A percentile compares a stretch with the other conserved stretches of the same genome.
These are phyloP conservation scores for Sporopachydermia lactativora DNA, from an alignment of 805 yeast species.

Conservation along the genomic window DNA sequence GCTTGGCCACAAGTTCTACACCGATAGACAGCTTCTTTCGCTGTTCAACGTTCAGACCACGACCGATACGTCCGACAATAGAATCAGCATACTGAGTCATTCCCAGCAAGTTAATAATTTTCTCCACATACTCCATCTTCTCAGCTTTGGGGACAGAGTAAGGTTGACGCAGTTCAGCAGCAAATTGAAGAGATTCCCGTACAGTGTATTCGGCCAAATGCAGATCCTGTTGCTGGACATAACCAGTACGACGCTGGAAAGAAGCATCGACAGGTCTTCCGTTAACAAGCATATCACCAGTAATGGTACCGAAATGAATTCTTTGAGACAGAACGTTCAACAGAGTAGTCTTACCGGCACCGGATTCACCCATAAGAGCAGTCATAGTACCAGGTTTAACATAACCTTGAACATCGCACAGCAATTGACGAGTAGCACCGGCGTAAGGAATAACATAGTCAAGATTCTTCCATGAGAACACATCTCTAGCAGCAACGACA, in stretches of 20 bases:
- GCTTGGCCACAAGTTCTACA: conserved; percentile 33
- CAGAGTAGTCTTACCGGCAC: conserved; percentile 50
- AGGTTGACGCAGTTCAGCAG: conserved; percentile 35
- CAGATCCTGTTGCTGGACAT: conserved; percentile 42
- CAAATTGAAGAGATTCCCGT: conserved; percentile 27
- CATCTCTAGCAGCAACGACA: conserved; percentile 21
- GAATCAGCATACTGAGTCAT: conserved; percentile 28
- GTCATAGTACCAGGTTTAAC: conserved; percentile 41
- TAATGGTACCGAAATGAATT: conserved; percentile 35
- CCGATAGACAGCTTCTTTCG: conserved; percentile 30
- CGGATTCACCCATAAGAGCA: conserved; percentile 52
- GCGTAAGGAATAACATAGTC: conserved; percentile 25
- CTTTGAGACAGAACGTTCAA: conserved; percentile 39
- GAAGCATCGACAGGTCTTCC: conserved; percentile 33
- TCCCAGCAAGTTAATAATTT: conserved; percentile 24
- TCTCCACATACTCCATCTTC: conserved; percentile 30
- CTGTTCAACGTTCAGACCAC: conserved; percentile 28
- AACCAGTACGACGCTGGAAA: conserved; percentile 40
- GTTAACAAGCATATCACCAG: conserved; percentile 43
- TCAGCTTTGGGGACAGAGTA: conserved; percentile 25
- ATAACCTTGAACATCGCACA: conserved; percentile 31
- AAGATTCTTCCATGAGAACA: conserved; percentile 25
- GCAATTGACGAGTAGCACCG: conserved; percentile 24
- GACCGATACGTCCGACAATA: conserved; percentile 29
- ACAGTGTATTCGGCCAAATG: conserved; percentile 27